These are phyloP conservation scores for Colletotrichum sp. DNA, from an alignment of 2,329 filamentous ascomycete genomes.

Conservation along the genomic window DNA sequence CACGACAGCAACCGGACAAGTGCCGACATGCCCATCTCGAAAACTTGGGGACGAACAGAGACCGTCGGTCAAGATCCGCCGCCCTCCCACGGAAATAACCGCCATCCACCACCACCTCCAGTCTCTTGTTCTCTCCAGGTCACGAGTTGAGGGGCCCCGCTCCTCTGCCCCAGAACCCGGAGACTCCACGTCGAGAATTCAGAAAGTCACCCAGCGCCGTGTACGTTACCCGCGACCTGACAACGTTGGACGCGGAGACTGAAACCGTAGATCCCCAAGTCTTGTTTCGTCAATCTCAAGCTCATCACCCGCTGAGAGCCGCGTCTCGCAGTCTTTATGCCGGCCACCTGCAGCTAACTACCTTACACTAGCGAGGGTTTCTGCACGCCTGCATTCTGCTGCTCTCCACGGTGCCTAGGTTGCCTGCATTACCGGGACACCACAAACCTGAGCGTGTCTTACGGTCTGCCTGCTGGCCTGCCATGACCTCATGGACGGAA, in stretches of 20 bases:
- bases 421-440: not conserved
- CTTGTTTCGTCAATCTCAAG: not conserved
- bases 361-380: not conserved
- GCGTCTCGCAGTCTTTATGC: slow-evolving; percentile 8
- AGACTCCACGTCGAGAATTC: not conserved
- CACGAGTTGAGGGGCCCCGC: not conserved
- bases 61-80: not conserved
- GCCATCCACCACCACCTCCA: not conserved
- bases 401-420: not conserved
- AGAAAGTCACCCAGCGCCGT: not conserved
- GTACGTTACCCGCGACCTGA: not conserved
- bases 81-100: not conserved
- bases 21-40: not conserved
- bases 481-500: slow-evolving; percentile 14
- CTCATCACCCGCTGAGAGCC: not conserved
- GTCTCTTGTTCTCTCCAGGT: not conserved
- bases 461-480: not conserved
- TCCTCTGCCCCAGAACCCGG: not conserved
- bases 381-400: not conserved
- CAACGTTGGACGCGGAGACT: not conserved
- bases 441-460: not conserved
- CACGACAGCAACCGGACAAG: not conserved
- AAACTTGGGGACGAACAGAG: not conserved
- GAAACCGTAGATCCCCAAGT: not conserved
- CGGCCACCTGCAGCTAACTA: not conserved